phyloP scores from a whole-genome alignment of 2,329 filamentous ascomycete genomes.

The Clonostachys rhizophaga region DNA sequence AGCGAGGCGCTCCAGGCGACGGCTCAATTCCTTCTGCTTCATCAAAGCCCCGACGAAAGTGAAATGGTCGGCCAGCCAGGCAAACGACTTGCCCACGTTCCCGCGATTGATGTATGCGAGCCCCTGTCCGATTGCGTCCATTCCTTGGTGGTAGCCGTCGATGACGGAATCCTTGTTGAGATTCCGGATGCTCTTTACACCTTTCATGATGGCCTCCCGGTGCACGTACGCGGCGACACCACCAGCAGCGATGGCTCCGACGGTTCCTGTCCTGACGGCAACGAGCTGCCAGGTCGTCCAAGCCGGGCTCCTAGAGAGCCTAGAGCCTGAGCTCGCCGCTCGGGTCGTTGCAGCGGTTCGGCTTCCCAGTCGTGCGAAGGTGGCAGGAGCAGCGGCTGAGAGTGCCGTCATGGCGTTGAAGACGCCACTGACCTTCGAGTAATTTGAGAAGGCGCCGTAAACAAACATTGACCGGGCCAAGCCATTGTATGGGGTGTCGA shows the following conservation, averaged over 20 bases:
- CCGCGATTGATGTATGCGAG: slow-evolving; percentile 53
- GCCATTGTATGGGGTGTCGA: slow-evolving; percentile 81
- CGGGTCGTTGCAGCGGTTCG: slow-evolving; percentile 15
- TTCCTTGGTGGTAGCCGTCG: slow-evolving; percentile 41
- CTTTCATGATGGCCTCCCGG: slow-evolving; percentile 59
- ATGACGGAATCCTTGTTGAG: slow-evolving; percentile 41
- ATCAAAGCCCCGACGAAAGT: slow-evolving; percentile 81
- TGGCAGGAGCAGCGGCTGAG: slow-evolving; percentile 40
- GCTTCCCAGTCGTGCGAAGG: slow-evolving; percentile 28
- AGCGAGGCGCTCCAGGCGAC: slow-evolving; percentile 60
- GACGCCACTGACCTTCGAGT: slow-evolving; percentile 49
- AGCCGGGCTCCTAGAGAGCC: slow-evolving; percentile 21
- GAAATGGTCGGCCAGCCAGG: slow-evolving; percentile 77
- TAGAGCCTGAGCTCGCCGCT: slow-evolving; percentile 6
- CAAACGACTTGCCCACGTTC: slow-evolving; percentile 63
- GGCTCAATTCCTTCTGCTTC: slow-evolving; percentile 66
- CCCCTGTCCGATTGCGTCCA: slow-evolving; percentile 45
- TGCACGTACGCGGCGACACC: slow-evolving; percentile 79
- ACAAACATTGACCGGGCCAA: slow-evolving; percentile 56
- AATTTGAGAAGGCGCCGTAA: slow-evolving; percentile 56
- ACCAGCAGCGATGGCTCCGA: slow-evolving; percentile 75
- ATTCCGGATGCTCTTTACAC: slow-evolving; percentile 37
- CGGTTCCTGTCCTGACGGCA: slow-evolving; percentile 76
- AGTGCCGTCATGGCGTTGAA: slow-evolving; percentile 54
- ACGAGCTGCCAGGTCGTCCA: slow-evolving; percentile 57